Evolutionary conservation across 2,329 filamentous ascomycete species (phyloP), one percentile per base, ranked within the genome.

Genomic region (Trichophaea hybrida): DNA sequence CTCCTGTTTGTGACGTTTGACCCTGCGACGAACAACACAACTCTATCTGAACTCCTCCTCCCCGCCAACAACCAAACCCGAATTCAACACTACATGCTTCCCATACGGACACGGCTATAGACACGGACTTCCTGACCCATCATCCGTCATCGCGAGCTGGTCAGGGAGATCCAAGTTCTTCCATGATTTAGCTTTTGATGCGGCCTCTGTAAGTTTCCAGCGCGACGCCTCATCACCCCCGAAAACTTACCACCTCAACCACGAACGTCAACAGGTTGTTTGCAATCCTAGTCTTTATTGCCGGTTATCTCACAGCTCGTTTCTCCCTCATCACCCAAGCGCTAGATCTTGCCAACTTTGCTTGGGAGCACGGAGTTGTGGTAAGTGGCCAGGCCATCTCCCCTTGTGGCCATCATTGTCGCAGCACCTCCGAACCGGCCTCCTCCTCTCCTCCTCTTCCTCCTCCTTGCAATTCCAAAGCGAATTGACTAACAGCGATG

Each of bases 221-320:
- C 38, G 38, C 10, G 38, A 43, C 38, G n/a, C 38, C n/a, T 43
- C 17, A n/a, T 24, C 44, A 49, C 32, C 53, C 53, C n/a, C 53
- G 38, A 55, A 32, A 32, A 17, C 24, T n/a, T 7, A 54, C 51
- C 24, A 35, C 24, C 34, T 54, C 33, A n/a, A 38, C 32, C 51
- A 12, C 13, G n/a, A 17, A 6, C 46, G 46, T 50, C 46, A 17
- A 35, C 52, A 66, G 64, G 61, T 51, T 66, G 55, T 60, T 66
- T 58, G 64, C 66, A 59, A 66, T 68, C 57, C 58, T 67, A 62
- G 64, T 98, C 77, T 98, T 98, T 78, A 86, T 97, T 80, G 91
- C 93, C 77, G 93, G 93, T 74, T 98, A 98, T 80, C 97, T 91
- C 74, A 98, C 93, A 75, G 93, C 93, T 72, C 86, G 93, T 78